phyloP scores from a whole-genome alignment of 2,329 filamentous ascomycete species.

The Paecilomyces fulvus region DNA sequence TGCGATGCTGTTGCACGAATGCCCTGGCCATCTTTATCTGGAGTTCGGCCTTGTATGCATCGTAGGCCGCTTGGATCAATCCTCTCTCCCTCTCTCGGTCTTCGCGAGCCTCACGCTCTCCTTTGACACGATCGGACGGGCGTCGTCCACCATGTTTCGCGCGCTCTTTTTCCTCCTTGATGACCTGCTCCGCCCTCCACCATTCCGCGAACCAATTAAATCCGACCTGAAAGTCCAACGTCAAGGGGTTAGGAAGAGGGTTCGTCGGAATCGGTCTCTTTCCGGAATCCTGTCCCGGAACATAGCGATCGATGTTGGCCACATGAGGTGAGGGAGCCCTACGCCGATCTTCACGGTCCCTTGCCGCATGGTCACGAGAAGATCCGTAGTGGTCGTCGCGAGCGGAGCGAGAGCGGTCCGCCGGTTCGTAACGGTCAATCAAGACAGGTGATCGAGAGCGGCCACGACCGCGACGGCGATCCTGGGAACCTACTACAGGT shows the following conservation, averaged over 20 bases:
- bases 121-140: slow-evolving; percentile 47
- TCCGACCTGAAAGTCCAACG: slow-evolving; percentile 57
- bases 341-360: slow-evolving; percentile 50
- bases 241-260: slow-evolving; percentile 52
- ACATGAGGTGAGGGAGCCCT: slow-evolving; percentile 50
- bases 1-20: slow-evolving; percentile 88
- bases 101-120: slow-evolving; percentile 54
- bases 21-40: slow-evolving; percentile 69
- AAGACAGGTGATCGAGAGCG: slow-evolving; percentile 53
- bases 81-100: slow-evolving; percentile 55
- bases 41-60: slow-evolving; percentile 57
- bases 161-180: slow-evolving; percentile 57
- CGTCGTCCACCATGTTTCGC: slow-evolving; percentile 51
- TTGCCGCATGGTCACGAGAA: slow-evolving; percentile 33
- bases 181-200: slow-evolving; percentile 56
- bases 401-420: slow-evolving; percentile 36
- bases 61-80: slow-evolving; percentile 57
- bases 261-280: slow-evolving; percentile 47
- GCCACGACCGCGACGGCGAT: slow-evolving; percentile 37
- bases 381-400: slow-evolving; percentile 51
- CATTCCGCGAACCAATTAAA: slow-evolving; percentile 62
- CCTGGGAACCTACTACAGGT: slow-evolving; percentile 24
- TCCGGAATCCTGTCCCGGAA: slow-evolving; percentile 51
- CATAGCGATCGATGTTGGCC: slow-evolving; percentile 56
- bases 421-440: slow-evolving; percentile 58